Conservation (phyloP, 371 early-diverging fungal genomes). For the Syncephalastrum contaminatum region DNA sequence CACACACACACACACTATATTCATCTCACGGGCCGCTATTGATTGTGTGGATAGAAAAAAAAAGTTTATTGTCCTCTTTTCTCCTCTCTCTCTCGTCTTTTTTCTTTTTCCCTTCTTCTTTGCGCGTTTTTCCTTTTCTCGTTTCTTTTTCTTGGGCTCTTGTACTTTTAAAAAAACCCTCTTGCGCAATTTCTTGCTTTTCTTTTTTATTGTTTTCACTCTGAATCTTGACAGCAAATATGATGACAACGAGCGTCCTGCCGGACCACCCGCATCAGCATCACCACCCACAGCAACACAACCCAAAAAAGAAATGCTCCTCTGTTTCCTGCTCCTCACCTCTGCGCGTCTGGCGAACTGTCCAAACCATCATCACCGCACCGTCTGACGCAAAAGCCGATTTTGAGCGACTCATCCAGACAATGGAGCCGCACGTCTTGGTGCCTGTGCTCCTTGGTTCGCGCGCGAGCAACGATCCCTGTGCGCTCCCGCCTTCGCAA, state of each 20-base stretch:
- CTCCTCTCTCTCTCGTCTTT: slow-evolving; percentile 11
- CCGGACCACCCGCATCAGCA: slow-evolving; percentile 16
- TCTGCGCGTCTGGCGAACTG: slow-evolving; percentile 26
- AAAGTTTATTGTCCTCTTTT: slow-evolving; percentile 4
- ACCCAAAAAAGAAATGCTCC: slow-evolving; percentile 25
- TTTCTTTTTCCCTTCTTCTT: slow-evolving; percentile 5
- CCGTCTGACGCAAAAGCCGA: slow-evolving; percentile 21
- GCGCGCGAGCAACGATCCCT: slow-evolving; percentile 29
- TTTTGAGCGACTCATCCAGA: slow-evolving; percentile 20
- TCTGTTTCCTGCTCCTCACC: slow-evolving; percentile 28
- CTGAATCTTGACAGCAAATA: not conserved
- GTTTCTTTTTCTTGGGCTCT: not conserved
- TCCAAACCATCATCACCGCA: slow-evolving; percentile 29
- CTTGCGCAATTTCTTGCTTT: not conserved
- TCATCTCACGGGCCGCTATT: slow-evolving; percentile 1
- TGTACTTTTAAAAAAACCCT: slow-evolving; percentile 2
- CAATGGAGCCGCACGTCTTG: slow-evolving; percentile 11
- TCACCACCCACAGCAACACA: slow-evolving; percentile 10
- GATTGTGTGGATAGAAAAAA: slow-evolving; percentile 15
- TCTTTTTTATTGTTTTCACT: slow-evolving; percentile 3
- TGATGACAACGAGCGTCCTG: slow-evolving; percentile 14
- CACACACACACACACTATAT: no score
- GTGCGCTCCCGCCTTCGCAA: slow-evolving; percentile 24
- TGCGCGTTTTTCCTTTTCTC: slow-evolving; percentile 2
- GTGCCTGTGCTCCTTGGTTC: slow-evolving; percentile 30